Evolutionary conservation across 140 eudicot genomes (phyloP), one percentile per base, ranked within the genome.

Genomic region (Erigeron philadelphicus): DNA sequence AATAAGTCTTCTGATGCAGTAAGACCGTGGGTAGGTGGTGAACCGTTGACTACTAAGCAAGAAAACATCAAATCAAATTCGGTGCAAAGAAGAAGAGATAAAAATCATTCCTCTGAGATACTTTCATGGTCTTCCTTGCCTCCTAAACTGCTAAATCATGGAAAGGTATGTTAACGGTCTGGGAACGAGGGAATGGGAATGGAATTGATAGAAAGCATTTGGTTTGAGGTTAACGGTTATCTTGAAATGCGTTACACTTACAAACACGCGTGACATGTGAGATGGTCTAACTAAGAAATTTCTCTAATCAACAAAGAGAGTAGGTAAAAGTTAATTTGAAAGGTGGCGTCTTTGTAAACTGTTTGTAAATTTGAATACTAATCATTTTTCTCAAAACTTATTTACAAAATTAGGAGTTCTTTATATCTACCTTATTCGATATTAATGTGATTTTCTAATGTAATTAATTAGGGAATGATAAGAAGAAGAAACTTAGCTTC

Each of bases 401-500:
- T 21, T 21, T 0, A 21, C 25, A 21, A 21, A 21, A 21, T 21
- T 0, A 31, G 38, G 38, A 31, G 38, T 2, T 31, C 3, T 31
- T 3, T 31, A 31, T 31, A 31, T 31, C 38, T 31, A 31, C 38
- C 38, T 31, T 31, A 31, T n/a, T n/a, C n/a, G n/a, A n/a, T n/a
- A n/a, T n/a, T 21, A 21, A 73, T 64, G 50, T 50, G 35, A 54
- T 55, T 4, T 11, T 53, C n/a, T 64, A 64, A 47, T 68, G 72
- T 21, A 21, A 21, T 21, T 21, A 0, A 21, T 21, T 31, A 93
- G 99, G 95, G 83, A 73, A 82, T 85, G 76, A 76, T 85, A 58
- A 81, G 85, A 62, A 89, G 95, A 74, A 78, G 82, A 73, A 76
- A 64, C 53, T 80, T 87, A 68, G 95, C 97, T 84, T 81, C 99